phyloP scores from a whole-genome alignment of 1,284 basidiomycete genomes.

The Cronartium ribicola region DNA sequence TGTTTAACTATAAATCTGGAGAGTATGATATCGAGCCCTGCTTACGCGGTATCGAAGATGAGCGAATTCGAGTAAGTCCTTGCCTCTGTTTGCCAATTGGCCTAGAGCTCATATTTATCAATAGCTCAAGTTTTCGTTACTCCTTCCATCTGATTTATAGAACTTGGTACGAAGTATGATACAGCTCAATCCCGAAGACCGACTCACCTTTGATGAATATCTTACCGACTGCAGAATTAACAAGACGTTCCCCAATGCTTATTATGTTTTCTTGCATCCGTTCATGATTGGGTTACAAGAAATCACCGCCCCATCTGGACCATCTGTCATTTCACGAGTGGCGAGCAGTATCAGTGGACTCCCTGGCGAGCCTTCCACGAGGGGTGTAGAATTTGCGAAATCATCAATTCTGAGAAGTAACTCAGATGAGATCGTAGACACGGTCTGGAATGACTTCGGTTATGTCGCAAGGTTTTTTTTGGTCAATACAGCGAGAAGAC shows the following conservation, averaged over 20 bases:
- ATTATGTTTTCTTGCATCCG: constrained; percentile 89
- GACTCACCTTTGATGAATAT: constrained; percentile 79
- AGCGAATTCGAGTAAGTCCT: constrained; percentile 66
- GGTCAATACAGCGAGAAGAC: constrained; percentile 20
- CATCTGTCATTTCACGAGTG: constrained; percentile 48
- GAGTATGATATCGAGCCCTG: constrained; percentile 72
- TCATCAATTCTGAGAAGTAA: constrained; percentile 63
- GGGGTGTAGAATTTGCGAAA: constrained; percentile 37
- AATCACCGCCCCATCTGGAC: constrained; percentile 54
- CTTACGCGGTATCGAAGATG: constrained; percentile 72
- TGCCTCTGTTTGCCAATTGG: not conserved
- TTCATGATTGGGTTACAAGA: constrained; percentile 78
- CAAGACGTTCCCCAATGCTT: constrained; percentile 79
- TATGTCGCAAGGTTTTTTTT: constrained; percentile 28
- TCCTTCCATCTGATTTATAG: constrained; percentile 56
- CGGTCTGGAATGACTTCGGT: constrained; percentile 75
- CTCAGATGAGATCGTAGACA: constrained; percentile 70
- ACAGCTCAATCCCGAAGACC: constrained; percentile 66
- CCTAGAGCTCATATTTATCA: not conserved
- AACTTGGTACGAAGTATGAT: constrained; percentile 86
- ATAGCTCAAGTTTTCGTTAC: constrained; percentile 10
- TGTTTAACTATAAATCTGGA: constrained; percentile 89
- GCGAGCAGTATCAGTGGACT: constrained; percentile 10
- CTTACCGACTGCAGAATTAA: constrained; percentile 68
- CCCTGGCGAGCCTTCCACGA: constrained; percentile 13